Base-by-base conservation (phyloP, 495 filamentous ascomycete species). In the Stereocaulon alpinum region DNA sequence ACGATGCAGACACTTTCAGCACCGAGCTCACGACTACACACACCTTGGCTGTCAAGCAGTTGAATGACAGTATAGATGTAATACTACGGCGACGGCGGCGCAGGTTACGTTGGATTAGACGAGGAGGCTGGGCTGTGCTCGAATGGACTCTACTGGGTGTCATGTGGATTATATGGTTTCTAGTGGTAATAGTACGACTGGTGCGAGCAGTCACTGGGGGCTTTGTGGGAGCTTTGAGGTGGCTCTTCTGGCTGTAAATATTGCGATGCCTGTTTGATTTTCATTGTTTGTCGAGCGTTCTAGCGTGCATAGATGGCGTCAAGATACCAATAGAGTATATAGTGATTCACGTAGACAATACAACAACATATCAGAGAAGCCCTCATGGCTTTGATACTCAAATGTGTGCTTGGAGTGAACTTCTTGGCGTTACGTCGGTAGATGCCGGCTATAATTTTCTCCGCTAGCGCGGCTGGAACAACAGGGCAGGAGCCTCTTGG, bases 121-220 rank as follows among this genome's bases (percentile, higher is more conserved):
- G 84, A 22, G 78, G 79, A 0, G 84, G 85, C 5, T 92, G 86
- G 75, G 73, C 87, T 11, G 72, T 84, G 29, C 77, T 92, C 22
- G 88, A 92, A 74, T 92, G 88, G 88, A 77, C 80, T 32, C 75
- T 92, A 24, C 83, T 92, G 37, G 86, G 82, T 17, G 78, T 88
- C 57, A 83, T 92, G 77, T 92, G 88, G 88, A 87, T 84, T 69
- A 85, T 89, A 11, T 92, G 88, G 88, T 76, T 89, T 55, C 73
- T 89, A 48, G 87, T 91, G 18, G 84, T 88, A 77, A 76, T 84
- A 14, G 74, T 84, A 54, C 76, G 86, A 58, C 59, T 88, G 22
- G 63, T 85, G 1, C 72, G 84, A 32, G 82, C 84, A 18, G 63
- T 83, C 14, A 76, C 85, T 30, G 77, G 76, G 42, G 85, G 82